A percentile compares a stretch with the other conserved stretches of the same genome.
Evolutionary conservation across 345 rosid genomes (phyloP).

Genomic region (Anastatica hierochuntica): DNA sequence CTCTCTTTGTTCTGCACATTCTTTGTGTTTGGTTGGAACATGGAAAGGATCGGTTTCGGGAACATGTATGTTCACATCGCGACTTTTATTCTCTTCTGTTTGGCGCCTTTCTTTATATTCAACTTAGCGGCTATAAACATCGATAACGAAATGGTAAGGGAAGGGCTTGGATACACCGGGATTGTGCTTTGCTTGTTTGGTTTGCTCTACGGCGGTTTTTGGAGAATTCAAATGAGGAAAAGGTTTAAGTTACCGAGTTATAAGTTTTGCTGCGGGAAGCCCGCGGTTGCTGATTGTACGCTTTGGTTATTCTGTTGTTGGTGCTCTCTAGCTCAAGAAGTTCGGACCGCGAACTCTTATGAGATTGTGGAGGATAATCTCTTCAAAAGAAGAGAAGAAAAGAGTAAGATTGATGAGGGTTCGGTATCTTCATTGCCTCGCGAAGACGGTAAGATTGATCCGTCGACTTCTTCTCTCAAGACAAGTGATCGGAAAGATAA

Average conservation of each 20-base stretch:
- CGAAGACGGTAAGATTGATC: conserved; percentile 26
- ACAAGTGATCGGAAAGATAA: conserved; percentile 23
- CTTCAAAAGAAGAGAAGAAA: conserved; percentile 21
- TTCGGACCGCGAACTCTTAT: conserved; percentile 61
- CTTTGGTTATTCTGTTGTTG: conserved; percentile 87
- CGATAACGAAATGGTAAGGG: conserved; percentile 47
- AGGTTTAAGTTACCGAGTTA: conserved; percentile 69
- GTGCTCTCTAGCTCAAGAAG: conserved; percentile 95
- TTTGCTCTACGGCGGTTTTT: conserved; percentile 82
- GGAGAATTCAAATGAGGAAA: conserved; percentile 94
- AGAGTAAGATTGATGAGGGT: conserved; percentile 8
- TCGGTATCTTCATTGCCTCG: conserved; percentile 33
- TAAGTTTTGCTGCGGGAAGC: conserved; percentile 54
- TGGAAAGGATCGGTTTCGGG: conserved; percentile 92
- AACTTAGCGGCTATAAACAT: conserved; percentile 78
- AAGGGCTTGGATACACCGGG: conserved; percentile 53
- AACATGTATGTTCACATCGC: conserved; percentile 94
- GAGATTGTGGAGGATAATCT: conserved; percentile 54
- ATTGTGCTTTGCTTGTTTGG: conserved; percentile 70
- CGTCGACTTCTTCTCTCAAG: conserved; percentile 28
- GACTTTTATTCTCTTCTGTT: conserved; percentile 74
- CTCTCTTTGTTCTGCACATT: conserved; percentile 70
- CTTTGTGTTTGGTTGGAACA: conserved; percentile 96
- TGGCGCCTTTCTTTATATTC: conserved; percentile 92
- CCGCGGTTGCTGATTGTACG: conserved; percentile 49